A percentile compares a stretch with the other conserved stretches of the same genome.
Conservation (phyloP, 768 basidiomycete genomes). For the Leccinum aurantiacum region DNA sequence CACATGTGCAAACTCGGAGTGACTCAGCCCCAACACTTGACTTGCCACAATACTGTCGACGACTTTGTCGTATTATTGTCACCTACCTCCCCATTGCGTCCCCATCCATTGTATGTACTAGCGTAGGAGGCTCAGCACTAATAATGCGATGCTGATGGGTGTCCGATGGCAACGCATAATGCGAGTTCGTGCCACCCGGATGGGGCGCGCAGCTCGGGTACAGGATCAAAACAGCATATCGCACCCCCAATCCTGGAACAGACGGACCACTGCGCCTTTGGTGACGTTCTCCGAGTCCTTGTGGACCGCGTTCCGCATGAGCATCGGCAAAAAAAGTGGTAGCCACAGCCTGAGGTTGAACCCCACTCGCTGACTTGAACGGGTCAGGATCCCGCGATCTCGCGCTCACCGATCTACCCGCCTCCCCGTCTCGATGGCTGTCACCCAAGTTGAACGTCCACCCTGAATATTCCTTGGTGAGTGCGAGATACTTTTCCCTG, state of each 20-base stretch:
- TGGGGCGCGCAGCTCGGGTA: background rate
- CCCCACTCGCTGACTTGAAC: conserved; percentile 2
- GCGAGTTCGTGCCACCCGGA: background rate
- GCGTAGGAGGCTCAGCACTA: background rate
- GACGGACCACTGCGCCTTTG: background rate
- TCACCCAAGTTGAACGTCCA: background rate
- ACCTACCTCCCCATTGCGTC: background rate
- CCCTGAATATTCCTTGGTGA: background rate
- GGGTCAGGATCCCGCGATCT: no score
- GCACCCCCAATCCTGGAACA: background rate
- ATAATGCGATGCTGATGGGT: background rate
- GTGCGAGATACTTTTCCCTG: background rate
- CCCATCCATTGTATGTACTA: background rate
- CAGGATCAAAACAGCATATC: background rate
- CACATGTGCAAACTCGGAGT: background rate
- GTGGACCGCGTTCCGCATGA: background rate
- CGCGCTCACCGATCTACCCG: background rate
- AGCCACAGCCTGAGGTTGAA: background rate
- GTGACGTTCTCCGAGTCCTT: background rate
- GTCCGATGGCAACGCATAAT: background rate
- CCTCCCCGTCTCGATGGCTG: background rate
- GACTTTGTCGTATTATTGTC: background rate
- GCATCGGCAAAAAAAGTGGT: background rate
- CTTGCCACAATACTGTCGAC: conserved; percentile 16
- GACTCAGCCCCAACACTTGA: conserved; percentile 9